Conservation (phyloP, 139 green algal species). For the Picochlorum sp. region DNA sequence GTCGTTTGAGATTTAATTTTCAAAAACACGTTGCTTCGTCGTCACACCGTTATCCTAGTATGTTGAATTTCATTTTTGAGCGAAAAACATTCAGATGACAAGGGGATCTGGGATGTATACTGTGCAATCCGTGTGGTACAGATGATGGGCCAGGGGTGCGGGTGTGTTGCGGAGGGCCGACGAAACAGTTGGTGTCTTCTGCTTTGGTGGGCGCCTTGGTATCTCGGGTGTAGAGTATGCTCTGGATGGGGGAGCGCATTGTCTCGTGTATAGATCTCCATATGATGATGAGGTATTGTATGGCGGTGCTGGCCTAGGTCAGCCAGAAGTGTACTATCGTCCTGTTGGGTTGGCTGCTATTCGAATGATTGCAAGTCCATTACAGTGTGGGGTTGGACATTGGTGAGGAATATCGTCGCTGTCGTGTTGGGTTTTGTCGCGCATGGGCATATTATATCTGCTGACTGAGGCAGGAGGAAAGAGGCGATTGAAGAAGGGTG, state of each 20-base stretch:
- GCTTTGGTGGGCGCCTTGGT: not conserved
- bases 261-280: conserved; percentile 3
- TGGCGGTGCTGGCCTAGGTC: no score
- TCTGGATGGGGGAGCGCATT: conserved; percentile 4
- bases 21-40: no score
- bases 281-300: conserved; percentile 21
- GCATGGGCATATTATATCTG: not conserved
- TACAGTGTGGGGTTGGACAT: conserved; percentile 4
- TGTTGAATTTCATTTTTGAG: no score
- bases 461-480: conserved; percentile 7
- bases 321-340: not conserved
- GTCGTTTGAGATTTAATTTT: no score
- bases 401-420: not conserved
- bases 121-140: no score
- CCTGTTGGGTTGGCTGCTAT: not conserved
- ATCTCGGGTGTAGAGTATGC: not conserved
- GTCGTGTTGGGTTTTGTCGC: not conserved
- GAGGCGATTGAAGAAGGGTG: conserved; percentile 9
- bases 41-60: no score
- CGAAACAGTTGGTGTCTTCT: conserved; percentile 9
- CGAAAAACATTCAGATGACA: no score
- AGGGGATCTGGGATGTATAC: no score
- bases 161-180: conserved; percentile 3
- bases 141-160: not conserved
- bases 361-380: not conserved